Base-by-base conservation (phyloP, 305 asterid species). In the Ilex paraguariensis region DNA sequence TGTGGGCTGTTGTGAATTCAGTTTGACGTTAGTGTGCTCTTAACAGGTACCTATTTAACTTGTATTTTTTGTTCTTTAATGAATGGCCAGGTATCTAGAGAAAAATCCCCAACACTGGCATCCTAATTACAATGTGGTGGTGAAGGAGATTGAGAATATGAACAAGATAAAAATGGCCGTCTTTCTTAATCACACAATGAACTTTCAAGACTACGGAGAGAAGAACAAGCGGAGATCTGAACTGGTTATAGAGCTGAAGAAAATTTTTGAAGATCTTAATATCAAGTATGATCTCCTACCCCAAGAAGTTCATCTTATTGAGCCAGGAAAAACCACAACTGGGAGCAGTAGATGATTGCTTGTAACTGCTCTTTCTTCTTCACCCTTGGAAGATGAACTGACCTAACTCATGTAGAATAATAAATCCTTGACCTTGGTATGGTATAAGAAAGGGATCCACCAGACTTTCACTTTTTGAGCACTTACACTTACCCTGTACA, bases 121-220 rank as follows among this genome's bases (percentile, higher is more conserved):
- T 72, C 87, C 98, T 3, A 84, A 84, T 74, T 96, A 90, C 77
- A 90, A 52, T 52, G 76, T 91, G 66, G 88, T 83, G 61, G 96
- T 86, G 73, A 84, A 79, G 80, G 98, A 84, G 76, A 86, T 91
- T 10, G 91, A 88, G 65, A 81, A 86, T 16, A 80, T 83, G 80
- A 91, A 91, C 87, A 86, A 91, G 82, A 83, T 91, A 14, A 88
- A 86, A 75, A 86, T 91, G 90, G 85, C 70, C 44, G 53, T 91
- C 53, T 77, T 21, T 54, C 76, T 88, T 75, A 91, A 77, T 57
- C 96, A 88, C 69, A 91, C 94, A 3, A 88, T 91, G 88, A 91
- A 91, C 82, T 91, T 91, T 63, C 98, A 91, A 72, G 76, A 91
- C 62, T 79, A 14, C 30, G 73, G 77, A 2, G 95, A 88, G 83